phyloP scores from a whole-genome alignment of 177 flowering plant species.

The Telopea speciosissima region DNA sequence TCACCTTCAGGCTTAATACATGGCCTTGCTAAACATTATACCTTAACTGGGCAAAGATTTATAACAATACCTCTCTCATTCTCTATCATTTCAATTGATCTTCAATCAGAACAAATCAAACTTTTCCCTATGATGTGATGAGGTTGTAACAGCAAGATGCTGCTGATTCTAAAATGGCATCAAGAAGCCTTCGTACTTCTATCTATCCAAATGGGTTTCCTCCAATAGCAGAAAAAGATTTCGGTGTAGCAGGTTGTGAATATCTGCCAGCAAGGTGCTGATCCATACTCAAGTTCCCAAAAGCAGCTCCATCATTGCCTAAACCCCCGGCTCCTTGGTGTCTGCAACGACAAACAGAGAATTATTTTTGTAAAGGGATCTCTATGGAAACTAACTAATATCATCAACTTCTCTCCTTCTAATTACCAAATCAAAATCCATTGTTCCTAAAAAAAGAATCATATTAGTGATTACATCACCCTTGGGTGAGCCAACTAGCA shows the following conservation, averaged over 20 bases:
- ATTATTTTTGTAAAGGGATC: neutral
- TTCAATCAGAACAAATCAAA: conserved; percentile 9
- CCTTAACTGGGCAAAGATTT: conserved; percentile 1
- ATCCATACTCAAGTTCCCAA: conserved; percentile 28
- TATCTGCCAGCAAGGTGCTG: conserved; percentile 31
- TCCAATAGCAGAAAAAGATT: conserved; percentile 41
- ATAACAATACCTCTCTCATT: neutral
- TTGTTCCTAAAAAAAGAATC: neutral
- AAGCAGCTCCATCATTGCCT: conserved; percentile 28
- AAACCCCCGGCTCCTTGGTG: conserved; percentile 37
- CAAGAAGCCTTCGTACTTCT: neutral
- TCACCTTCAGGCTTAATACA: conserved; percentile 1
- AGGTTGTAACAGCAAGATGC: conserved; percentile 7
- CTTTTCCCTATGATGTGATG: neutral
- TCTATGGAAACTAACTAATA: neutral
- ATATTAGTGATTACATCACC: too few relatives aligned
- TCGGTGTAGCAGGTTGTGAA: conserved; percentile 36
- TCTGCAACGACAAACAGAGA: conserved; percentile 24
- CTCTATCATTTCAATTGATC: conserved; percentile 9
- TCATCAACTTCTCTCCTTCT: too few relatives aligned
- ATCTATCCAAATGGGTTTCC: conserved; percentile 76
- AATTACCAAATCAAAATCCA: neutral
- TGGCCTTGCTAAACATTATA: neutral
- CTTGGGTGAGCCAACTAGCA: too few relatives aligned
- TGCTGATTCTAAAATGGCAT: conserved; percentile 4